Evolutionary conservation across 2,329 filamentous ascomycete genomes (phyloP).

Genomic region (Trichoderma lentiforme): DNA sequence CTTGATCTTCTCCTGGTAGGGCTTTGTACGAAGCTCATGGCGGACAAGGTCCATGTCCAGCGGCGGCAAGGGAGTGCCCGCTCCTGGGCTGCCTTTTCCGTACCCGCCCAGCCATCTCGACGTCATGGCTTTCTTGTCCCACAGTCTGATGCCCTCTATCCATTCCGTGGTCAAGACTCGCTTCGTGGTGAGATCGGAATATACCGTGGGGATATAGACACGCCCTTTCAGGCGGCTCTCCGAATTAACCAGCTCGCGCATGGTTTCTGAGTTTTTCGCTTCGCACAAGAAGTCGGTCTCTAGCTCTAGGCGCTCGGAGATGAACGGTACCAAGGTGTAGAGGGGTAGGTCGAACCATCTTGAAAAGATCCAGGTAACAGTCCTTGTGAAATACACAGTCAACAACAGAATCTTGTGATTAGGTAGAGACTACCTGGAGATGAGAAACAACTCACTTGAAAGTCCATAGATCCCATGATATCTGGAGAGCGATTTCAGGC

Average conservation of each 20-base stretch:
- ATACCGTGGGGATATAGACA: constrained; percentile 85
- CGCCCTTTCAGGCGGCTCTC: constrained; percentile 74
- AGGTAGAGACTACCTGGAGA: background rate
- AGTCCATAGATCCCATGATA: constrained; percentile 92
- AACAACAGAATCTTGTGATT: background rate
- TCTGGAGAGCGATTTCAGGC: constrained; percentile 84
- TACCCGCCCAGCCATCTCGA: constrained; percentile 74
- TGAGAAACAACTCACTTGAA: constrained; percentile 64
- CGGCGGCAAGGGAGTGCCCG: constrained; percentile 58
- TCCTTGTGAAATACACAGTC: constrained; percentile 41
- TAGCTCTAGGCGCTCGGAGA: constrained; percentile 83
- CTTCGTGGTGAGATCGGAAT: constrained; percentile 75
- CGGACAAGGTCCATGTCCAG: constrained; percentile 48
- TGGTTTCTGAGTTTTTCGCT: constrained; percentile 79
- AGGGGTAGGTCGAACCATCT: constrained; percentile 91
- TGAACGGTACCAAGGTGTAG: constrained; percentile 86
- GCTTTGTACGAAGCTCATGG: constrained; percentile 47
- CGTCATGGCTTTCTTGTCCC: constrained; percentile 83
- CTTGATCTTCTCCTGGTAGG: constrained; percentile 63
- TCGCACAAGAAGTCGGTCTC: constrained; percentile 96
- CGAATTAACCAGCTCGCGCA: constrained; percentile 70
- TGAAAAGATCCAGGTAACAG: constrained; percentile 78
- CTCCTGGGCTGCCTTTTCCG: constrained; percentile 73
- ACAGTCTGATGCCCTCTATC: constrained; percentile 91
- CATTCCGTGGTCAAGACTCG: constrained; percentile 93